Evolutionary conservation across 1,139 yeast genomes (phyloP).

Genomic region (Pichia sp.): DNA sequence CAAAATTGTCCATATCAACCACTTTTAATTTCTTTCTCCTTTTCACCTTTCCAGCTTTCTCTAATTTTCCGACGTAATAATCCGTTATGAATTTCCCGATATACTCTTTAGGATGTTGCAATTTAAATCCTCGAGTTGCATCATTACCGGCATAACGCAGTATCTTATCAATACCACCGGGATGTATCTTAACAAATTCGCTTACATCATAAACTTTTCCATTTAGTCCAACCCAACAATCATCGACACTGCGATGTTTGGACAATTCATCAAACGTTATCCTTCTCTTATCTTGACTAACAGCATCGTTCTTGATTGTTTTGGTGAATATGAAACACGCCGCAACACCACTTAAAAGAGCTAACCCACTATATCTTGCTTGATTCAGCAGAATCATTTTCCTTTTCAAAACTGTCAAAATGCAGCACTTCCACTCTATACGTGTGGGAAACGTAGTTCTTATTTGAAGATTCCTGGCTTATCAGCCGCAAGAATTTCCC

Average conservation of each 20-base stretch:
- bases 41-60: slow-evolving; percentile 4
- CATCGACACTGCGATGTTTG: slow-evolving; percentile 50
- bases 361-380: background rate
- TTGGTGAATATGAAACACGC: no score
- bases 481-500: no score
- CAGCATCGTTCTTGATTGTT: slow-evolving; percentile 1
- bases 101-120: slow-evolving; percentile 80
- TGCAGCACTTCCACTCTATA: no score
- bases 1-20: background rate
- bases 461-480: background rate
- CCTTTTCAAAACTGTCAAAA: no score
- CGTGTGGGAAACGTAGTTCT: no score
- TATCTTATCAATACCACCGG: slow-evolving; percentile 31
- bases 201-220: slow-evolving; percentile 65
- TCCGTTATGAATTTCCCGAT: slow-evolving; percentile 38
- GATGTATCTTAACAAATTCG: slow-evolving; percentile 35
- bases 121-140: slow-evolving; percentile 78
- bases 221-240: slow-evolving; percentile 55
- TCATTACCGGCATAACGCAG: slow-evolving; percentile 81
- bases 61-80: background rate
- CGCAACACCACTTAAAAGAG: no score
- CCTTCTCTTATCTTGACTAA: slow-evolving; percentile 11
- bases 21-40: slow-evolving; percentile 1
- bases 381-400: background rate
- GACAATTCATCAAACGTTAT: slow-evolving; percentile 31